Evolutionary conservation across 1,284 basidiomycete species (phyloP), one percentile per base, ranked within the genome.

Genomic region (Malassezia pachydermatis): DNA sequence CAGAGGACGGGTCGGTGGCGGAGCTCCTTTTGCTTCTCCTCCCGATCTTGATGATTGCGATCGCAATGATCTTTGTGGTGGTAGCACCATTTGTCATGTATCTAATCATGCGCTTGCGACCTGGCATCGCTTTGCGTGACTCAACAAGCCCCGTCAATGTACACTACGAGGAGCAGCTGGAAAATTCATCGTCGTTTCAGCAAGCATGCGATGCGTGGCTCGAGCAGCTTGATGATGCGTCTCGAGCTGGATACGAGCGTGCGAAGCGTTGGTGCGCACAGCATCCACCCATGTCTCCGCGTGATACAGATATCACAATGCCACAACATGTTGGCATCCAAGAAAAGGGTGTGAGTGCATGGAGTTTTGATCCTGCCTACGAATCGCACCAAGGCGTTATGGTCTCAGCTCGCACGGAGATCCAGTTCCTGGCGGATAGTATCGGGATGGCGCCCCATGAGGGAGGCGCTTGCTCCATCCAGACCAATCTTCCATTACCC

Each of bases 191-290:
- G 34, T 89, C 88, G 20, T 83, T 94, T 52, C 86, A 88, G 38
- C 84, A 83, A 45, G 78, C 96, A 28, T 92, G 96, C 75, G 76
- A 82, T 65, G 80, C 89, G 61, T 98, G 94, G 94, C 78, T 96
- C 41, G 89, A 96, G 74, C 80, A 76, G 16, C 83, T 83, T 25
- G 75, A 79, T 45, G 87, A 90, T 53, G 72, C 74, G 23, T 78
- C 79, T 19, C 77, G 81, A 47, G 76, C 82, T 46, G 80, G 81
- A 24, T 98, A 95, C 73, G 76, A 80, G 39, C 79, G 87, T 55
- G 86, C 88, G 16, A 92, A 88, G 79, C 86, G 90, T 87, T 66
- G 60, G 79, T 75, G 28, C 22, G 30, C 44, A 10, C 38, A 52
- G 29, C 51, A 58, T 38, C 59, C 63, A 10, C 63, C 53, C 22